Evolutionary conservation across 202 grass and related monocot genomes (phyloP).

Genomic region (Schoenoplectus tabernaemontani): DNA sequence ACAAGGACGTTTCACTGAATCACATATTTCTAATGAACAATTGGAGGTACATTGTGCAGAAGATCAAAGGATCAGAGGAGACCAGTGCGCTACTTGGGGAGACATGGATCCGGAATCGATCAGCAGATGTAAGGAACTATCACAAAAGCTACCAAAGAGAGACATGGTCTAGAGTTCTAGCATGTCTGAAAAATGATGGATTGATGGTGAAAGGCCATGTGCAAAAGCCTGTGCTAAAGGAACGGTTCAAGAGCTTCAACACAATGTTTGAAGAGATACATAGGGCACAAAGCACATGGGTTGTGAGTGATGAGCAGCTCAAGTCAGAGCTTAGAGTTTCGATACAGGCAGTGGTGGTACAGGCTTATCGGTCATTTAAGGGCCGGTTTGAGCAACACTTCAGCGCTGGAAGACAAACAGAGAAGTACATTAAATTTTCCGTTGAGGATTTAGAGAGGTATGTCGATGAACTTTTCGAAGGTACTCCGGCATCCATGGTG

Average conservation of each 20-base stretch:
- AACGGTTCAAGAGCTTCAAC: conserved; percentile 87
- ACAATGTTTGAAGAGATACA: conserved; percentile 87
- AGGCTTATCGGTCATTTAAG: conserved; percentile 72
- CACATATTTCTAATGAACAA: conserved; percentile 95
- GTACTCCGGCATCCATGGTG: conserved; percentile 45
- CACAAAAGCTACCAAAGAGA: conserved; percentile 96
- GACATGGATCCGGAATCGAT: conserved; percentile 58
- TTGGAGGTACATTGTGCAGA: conserved; percentile 71
- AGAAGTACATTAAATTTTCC: conserved; percentile 85
- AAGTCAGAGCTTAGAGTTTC: conserved; percentile 82
- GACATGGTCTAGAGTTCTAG: conserved; percentile 68
- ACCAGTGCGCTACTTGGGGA: conserved; percentile 54
- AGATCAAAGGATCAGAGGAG: conserved; percentile 73
- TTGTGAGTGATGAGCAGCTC: conserved; percentile 66
- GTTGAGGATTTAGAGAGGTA: conserved; percentile 57
- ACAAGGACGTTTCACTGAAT: conserved; percentile 49
- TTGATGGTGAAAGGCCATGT: conserved; percentile 55
- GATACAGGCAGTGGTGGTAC: conserved; percentile 67
- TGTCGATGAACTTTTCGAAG: conserved; percentile 82
- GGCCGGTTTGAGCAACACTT: conserved; percentile 62
- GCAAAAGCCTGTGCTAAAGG: conserved; percentile 75
- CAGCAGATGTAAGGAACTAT: conserved; percentile 68
- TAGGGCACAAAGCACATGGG: conserved; percentile 63
- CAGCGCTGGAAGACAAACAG: conserved; percentile 50
- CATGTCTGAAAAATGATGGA: conserved; percentile 50